Evolutionary conservation across 768 basidiomycete genomes (phyloP).

Genomic region (Lactarius quietus): DNA sequence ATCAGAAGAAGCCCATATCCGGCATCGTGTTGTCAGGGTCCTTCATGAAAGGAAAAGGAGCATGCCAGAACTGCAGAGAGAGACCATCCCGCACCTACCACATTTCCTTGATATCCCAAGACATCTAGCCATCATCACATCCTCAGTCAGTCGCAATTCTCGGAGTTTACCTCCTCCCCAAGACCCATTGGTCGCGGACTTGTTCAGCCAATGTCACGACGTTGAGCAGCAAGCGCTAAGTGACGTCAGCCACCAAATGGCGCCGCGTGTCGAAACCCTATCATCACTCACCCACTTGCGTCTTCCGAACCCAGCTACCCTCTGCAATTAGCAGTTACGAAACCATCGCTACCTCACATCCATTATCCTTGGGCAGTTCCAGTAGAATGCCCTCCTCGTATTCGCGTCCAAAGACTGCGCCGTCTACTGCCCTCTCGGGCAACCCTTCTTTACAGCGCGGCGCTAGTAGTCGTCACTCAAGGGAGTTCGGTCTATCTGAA

Average conservation of each 20-base stretch:
- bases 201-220: constrained; percentile 60
- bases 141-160: constrained; percentile 64
- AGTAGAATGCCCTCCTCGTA: constrained; percentile 18
- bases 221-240: constrained; percentile 67
- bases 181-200: constrained; percentile 47
- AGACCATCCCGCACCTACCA: constrained; percentile 69
- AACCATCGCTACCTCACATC: background rate
- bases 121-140: constrained; percentile 72
- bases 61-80: constrained; percentile 58
- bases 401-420: constrained; percentile 24
- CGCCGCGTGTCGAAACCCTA: background rate
- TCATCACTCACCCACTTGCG: background rate
- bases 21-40: constrained; percentile 45
- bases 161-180: constrained; percentile 30
- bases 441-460: constrained; percentile 27
- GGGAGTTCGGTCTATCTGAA: constrained; percentile 9
- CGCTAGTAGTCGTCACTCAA: constrained; percentile 21
- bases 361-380: background rate
- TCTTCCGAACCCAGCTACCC: constrained; percentile 6
- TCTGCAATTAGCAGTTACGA: background rate
- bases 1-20: constrained; percentile 33
- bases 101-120: constrained; percentile 74
- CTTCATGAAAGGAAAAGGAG: constrained; percentile 53
- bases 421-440: constrained; percentile 16
- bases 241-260: constrained; percentile 50